These are phyloP conservation scores for Pythium coloratum DNA, from an alignment of 352 stramenopile species.

Conservation along the genomic window DNA sequence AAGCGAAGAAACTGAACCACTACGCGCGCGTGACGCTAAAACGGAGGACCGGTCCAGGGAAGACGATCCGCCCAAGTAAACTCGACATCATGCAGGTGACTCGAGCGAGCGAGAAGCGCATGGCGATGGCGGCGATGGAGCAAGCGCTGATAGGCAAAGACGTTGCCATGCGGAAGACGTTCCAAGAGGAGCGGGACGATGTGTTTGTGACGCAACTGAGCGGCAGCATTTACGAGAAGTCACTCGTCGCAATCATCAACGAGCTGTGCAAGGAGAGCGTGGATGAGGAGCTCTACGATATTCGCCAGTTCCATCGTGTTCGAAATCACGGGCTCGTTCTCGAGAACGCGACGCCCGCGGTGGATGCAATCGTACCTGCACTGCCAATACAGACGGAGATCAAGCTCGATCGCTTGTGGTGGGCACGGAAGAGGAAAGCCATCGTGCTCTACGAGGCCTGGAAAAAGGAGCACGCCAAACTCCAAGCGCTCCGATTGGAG, in stretches of 20 bases:
- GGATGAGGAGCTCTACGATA: slow-evolving; percentile 18
- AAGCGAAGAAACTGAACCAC: slow-evolving; percentile 37
- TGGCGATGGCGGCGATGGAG: slow-evolving; percentile 62
- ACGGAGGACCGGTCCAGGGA: slow-evolving; percentile 11
- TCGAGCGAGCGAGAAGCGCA: slow-evolving; percentile 59
- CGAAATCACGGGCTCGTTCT: slow-evolving; percentile 15
- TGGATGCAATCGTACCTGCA: not conserved
- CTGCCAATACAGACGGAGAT: slow-evolving; percentile 6
- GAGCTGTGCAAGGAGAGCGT: slow-evolving; percentile 34
- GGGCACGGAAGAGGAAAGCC: slow-evolving; percentile 40
- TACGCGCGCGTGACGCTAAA: slow-evolving; percentile 38
- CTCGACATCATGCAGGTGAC: slow-evolving; percentile 54
- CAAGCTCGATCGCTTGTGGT: slow-evolving; percentile 48
- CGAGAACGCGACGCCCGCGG: not conserved
- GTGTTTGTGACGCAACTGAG: slow-evolving; percentile 27
- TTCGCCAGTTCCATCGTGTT: not conserved
- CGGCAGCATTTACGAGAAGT: slow-evolving; percentile 28
- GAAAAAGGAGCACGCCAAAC: slow-evolving; percentile 44
- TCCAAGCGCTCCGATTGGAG: slow-evolving; percentile 48
- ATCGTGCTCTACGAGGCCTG: slow-evolving; percentile 38
- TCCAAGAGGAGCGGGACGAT: slow-evolving; percentile 36
- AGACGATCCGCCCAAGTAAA: slow-evolving; percentile 22
- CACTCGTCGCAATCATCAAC: slow-evolving; percentile 25
- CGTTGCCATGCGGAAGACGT: slow-evolving; percentile 25
- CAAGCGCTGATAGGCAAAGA: slow-evolving; percentile 40